A percentile compares a stretch with the other conserved stretches of the same genome.
Evolutionary conservation across 164 flowering plant species (phyloP).

Genomic region (Tinospora cordifolia): DNA sequence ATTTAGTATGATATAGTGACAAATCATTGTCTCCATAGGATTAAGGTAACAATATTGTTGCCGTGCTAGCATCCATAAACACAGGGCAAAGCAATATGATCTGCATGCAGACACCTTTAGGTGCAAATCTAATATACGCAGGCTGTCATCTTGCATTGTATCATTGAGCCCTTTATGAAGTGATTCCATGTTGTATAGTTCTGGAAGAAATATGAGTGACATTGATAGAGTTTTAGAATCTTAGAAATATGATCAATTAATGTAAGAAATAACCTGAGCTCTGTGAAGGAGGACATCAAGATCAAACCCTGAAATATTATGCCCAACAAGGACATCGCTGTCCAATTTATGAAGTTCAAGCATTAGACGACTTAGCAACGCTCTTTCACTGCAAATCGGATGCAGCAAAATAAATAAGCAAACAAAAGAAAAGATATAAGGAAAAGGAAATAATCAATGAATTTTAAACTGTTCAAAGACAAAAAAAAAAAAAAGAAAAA

Average conservation of each 20-base stretch:
- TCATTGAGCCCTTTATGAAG: not conserved
- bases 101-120: not conserved
- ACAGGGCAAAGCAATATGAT: not conserved
- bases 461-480: not conserved
- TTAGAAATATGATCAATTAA: not conserved
- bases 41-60: no score
- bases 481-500: not conserved
- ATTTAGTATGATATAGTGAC: no score
- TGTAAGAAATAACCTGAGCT: slow-evolving; percentile 51
- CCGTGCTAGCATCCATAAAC: no score
- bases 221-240: not conserved
- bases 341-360: slow-evolving; percentile 75
- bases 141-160: not conserved
- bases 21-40: no score
- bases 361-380: slow-evolving; percentile 76
- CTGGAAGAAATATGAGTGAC: not conserved
- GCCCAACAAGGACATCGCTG: slow-evolving; percentile 91
- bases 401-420: slow-evolving; percentile 4
- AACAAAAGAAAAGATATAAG: not conserved
- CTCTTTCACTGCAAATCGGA: slow-evolving; percentile 72
- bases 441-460: not conserved
- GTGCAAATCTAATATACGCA: not conserved
- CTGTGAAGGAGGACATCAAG: slow-evolving; percentile 91
- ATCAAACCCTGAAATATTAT: slow-evolving; percentile 96
- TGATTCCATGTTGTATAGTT: not conserved